Conservation (phyloP, 2,329 filamentous ascomycete species). For the Ophiocordyceps australis region DNA sequence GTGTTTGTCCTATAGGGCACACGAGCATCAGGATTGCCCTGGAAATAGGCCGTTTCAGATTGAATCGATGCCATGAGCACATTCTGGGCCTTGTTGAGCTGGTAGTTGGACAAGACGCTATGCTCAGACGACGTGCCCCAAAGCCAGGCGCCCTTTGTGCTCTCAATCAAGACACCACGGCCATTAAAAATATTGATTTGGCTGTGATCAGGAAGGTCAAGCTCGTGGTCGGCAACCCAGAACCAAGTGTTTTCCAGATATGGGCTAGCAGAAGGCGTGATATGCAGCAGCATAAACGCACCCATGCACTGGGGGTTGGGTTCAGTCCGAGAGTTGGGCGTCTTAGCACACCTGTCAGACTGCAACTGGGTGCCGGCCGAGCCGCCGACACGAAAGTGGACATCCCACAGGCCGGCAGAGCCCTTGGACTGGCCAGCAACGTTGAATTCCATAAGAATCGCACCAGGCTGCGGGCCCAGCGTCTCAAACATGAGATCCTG, state of each 20-base stretch:
- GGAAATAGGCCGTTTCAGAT: conserved; percentile 78
- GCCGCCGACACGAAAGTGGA: conserved; percentile 88
- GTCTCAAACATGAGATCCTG: conserved; percentile 77
- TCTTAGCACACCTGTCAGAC: conserved; percentile 63
- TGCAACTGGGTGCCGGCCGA: conserved; percentile 70
- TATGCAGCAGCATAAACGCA: conserved; percentile 51
- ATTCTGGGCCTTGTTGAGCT: conserved; percentile 58
- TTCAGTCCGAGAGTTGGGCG: conserved; percentile 35
- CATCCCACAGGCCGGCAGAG: conserved; percentile 74
- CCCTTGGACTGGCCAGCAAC: conserved; percentile 49
- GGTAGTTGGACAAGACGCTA: conserved; percentile 63
- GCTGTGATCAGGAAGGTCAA: conserved; percentile 34
- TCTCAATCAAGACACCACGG: conserved; percentile 67
- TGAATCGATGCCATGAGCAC: conserved; percentile 74
- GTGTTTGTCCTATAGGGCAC: conserved; percentile 39
- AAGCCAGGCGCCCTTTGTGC: conserved; percentile 57
- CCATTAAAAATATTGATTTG: conserved; percentile 82
- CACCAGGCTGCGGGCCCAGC: conserved; percentile 65
- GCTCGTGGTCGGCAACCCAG: conserved; percentile 82
- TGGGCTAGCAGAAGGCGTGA: conserved; percentile 42
- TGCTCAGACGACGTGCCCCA: conserved; percentile 59
- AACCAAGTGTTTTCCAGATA: conserved; percentile 86
- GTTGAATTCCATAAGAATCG: conserved; percentile 87
- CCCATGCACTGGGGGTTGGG: conserved; percentile 55
- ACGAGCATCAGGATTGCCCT: conserved; percentile 60